A percentile compares a stretch with the other conserved stretches of the same genome.
These are phyloP conservation scores for Trametes maxima DNA, from an alignment of 768 basidiomycete species.

Conservation along the genomic window DNA sequence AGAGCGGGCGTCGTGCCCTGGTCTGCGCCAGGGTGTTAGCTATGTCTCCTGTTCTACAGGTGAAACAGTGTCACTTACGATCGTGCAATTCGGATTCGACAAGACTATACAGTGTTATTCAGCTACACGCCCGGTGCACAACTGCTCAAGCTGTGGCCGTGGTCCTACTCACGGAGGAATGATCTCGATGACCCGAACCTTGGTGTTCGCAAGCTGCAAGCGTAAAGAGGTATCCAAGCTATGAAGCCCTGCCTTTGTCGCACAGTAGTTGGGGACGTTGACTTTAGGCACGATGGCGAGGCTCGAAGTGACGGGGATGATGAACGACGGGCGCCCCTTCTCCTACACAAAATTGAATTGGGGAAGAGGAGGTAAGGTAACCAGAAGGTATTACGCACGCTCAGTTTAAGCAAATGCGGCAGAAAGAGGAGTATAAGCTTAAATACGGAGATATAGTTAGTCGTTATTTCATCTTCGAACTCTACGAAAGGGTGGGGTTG, in stretches of 20 bases:
- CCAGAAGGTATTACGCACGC: conserved; percentile 37
- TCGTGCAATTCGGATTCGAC: conserved; percentile 67
- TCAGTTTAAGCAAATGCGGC: conserved; percentile 57
- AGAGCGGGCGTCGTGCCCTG: conserved; percentile 51
- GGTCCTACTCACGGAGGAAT: conserved; percentile 55
- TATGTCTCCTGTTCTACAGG: background rate
- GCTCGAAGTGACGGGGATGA: conserved; percentile 55
- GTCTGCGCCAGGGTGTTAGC: conserved; percentile 35
- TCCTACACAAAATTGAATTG: conserved; percentile 33
- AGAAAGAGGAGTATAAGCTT: conserved; percentile 50
- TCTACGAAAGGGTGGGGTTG: conserved; percentile 31
- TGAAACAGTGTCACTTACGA: conserved; percentile 36
- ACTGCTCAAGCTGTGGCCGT: background rate
- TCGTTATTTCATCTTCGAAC: conserved; percentile 48
- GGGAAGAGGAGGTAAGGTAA: background rate
- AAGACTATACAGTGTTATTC: conserved; percentile 38
- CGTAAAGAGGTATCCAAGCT: conserved; percentile 52
- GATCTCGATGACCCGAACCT: conserved; percentile 57
- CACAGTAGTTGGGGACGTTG: conserved; percentile 51
- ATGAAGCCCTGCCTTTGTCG: conserved; percentile 60
- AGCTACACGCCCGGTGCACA: background rate
- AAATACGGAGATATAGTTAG: conserved; percentile 58
- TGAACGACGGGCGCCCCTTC: conserved; percentile 48
- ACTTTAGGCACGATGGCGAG: conserved; percentile 50
- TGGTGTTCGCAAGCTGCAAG: conserved; percentile 48